These are phyloP conservation scores for Melocanna baccifera DNA, from an alignment of 176 grass and related monocot species.

Conservation along the genomic window DNA sequence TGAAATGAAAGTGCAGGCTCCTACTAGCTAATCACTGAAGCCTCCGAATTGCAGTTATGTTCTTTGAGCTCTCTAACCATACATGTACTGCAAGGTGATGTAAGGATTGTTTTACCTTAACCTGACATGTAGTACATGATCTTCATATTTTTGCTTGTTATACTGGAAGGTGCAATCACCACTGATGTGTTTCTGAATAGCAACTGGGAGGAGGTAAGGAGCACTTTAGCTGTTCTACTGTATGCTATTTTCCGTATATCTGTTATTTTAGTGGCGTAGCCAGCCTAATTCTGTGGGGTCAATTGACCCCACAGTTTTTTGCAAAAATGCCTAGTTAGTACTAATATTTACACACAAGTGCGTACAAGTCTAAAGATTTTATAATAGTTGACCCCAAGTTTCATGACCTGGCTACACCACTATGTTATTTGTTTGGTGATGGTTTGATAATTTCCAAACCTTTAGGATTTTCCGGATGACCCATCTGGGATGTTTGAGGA, in stretches of 20 bases:
- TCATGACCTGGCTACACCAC: no score
- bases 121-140: conserved; percentile 49
- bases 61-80: conserved; percentile 20
- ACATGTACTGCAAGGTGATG: background rate
- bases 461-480: conserved; percentile 85
- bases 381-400: no score
- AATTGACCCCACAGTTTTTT: no score
- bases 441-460: background rate
- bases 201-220: conserved; percentile 83
- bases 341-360: no score
- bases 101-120: conserved; percentile 57
- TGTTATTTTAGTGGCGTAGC: background rate
- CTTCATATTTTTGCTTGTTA: conserved; percentile 60
- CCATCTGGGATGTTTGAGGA: conserved; percentile 82
- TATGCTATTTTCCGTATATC: background rate
- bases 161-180: conserved; percentile 70
- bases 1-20: background rate
- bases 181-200: conserved; percentile 82
- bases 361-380: no score
- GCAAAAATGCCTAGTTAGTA: no score
- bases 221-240: background rate
- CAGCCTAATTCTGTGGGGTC: no score
- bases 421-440: background rate
- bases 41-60: background rate
- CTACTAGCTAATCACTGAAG: background rate